A percentile compares a stretch with the other conserved stretches of the same genome.
Conservation (phyloP, 805 yeast genomes). For the Spathaspora girioi region DNA sequence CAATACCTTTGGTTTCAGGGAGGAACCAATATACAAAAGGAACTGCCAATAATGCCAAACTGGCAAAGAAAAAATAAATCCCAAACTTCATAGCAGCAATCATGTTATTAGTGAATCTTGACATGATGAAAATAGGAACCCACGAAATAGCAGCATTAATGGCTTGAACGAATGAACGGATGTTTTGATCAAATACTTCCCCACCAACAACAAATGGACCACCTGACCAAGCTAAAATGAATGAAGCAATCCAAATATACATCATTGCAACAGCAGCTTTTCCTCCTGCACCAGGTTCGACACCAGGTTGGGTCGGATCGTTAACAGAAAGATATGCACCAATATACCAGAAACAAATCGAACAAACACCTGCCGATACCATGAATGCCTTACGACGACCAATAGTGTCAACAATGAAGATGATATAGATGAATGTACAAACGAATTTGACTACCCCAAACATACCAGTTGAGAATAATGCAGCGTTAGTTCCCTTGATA, state of each 20-base stretch:
- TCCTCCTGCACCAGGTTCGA: constrained; percentile 34
- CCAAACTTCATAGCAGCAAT: constrained; percentile 33
- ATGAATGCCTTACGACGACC: constrained; percentile 36
- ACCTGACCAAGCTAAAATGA: constrained; percentile 38
- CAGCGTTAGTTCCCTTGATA: constrained; percentile 33
- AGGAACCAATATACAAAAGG: constrained; percentile 36
- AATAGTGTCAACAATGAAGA: constrained; percentile 32
- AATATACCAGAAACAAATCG: constrained; percentile 37
- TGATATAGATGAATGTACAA: constrained; percentile 29
- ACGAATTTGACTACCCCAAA: constrained; percentile 37
- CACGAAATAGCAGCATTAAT: constrained; percentile 38
- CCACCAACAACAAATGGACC: constrained; percentile 39
- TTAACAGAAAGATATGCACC: constrained; percentile 33
- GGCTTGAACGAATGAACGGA: constrained; percentile 37
- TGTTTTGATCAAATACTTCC: constrained; percentile 38
- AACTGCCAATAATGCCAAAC: constrained; percentile 27
- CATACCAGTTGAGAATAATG: constrained; percentile 37
- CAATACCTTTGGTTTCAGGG: constrained; percentile 38
- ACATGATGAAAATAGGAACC: constrained; percentile 38
- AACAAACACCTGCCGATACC: constrained; percentile 30
- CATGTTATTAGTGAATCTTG: constrained; percentile 31
- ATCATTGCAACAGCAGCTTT: constrained; percentile 37
- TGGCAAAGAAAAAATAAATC: constrained; percentile 35
- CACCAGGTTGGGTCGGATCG: constrained; percentile 30
- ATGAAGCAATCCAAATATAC: constrained; percentile 41